Evolutionary conservation across 2,329 filamentous ascomycete genomes (phyloP).

Genomic region (Phaeomoniella chlamydospora): DNA sequence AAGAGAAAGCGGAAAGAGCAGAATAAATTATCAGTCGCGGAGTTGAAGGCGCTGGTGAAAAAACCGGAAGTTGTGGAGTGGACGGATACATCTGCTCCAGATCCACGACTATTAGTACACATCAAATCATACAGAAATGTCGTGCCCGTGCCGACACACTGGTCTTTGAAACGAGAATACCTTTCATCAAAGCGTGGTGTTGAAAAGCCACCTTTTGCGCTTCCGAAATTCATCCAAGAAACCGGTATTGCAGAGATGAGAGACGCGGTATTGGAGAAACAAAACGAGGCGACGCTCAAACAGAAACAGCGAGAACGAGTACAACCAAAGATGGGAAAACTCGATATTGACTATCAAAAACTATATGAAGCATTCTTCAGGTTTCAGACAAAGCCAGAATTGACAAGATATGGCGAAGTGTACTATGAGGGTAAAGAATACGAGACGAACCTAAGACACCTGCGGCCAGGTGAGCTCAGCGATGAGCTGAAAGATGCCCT

Average conservation of each 20-base stretch:
- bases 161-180: slow-evolving; percentile 94
- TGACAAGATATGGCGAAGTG: slow-evolving; percentile 94
- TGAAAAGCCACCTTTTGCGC: slow-evolving; percentile 82
- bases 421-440: slow-evolving; percentile 99
- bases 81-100: slow-evolving; percentile 85
- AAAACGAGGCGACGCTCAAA: slow-evolving; percentile 80
- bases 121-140: slow-evolving; percentile 94
- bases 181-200: slow-evolving; percentile 93
- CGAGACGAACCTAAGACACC: slow-evolving; percentile 83
- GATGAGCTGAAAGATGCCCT: slow-evolving; percentile 84
- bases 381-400: slow-evolving; percentile 86
- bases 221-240: slow-evolving; percentile 94
- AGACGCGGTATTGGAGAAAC: slow-evolving; percentile 89
- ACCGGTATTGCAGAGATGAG: slow-evolving; percentile 98
- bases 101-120: slow-evolving; percentile 77
- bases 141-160: slow-evolving; percentile 84
- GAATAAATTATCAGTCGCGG: slow-evolving; percentile 85
- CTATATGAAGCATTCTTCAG: slow-evolving; percentile 97
- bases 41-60: slow-evolving; percentile 80
- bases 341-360: slow-evolving; percentile 97
- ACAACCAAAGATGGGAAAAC: slow-evolving; percentile 86
- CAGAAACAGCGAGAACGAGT: slow-evolving; percentile 93
- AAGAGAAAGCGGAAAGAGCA: slow-evolving; percentile 91
- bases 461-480: slow-evolving; percentile 78
- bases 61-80: slow-evolving; percentile 94